A percentile compares a stretch with the other conserved stretches of the same genome.
phyloP scores from a whole-genome alignment of 1,139 yeast species.

The Pichia sp. region DNA sequence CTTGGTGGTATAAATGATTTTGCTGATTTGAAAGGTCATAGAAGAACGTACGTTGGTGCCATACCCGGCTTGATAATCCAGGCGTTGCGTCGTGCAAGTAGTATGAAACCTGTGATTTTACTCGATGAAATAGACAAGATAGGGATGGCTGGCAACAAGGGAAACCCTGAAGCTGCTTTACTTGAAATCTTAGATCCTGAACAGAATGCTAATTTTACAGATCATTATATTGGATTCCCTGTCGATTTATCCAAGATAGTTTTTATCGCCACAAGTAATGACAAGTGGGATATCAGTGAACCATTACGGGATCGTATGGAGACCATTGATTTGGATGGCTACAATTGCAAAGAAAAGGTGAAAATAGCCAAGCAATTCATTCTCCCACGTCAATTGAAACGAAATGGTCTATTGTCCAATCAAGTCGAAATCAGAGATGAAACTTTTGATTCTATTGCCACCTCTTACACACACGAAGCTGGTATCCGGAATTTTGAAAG shows the following conservation, averaged over 20 bases:
- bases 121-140: constrained; percentile 89
- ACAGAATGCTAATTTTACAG: constrained; percentile 74
- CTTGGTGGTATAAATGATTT: constrained; percentile 89
- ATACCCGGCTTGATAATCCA: constrained; percentile 86
- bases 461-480: constrained; percentile 78
- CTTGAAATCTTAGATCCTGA: constrained; percentile 90
- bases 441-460: constrained; percentile 56
- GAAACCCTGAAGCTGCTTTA: constrained; percentile 90
- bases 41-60: constrained; percentile 91
- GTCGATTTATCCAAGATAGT: constrained; percentile 79
- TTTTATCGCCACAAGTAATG: constrained; percentile 90
- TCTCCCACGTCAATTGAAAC: constrained; percentile 71
- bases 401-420: constrained; percentile 58
- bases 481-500: constrained; percentile 84
- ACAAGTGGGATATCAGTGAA: constrained; percentile 65
- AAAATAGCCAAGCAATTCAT: constrained; percentile 69
- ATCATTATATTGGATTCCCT: constrained; percentile 86
- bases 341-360: constrained; percentile 74
- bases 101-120: constrained; percentile 85
- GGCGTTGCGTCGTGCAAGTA: constrained; percentile 71
- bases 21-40: constrained; percentile 87
- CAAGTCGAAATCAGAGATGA: constrained; percentile 41
- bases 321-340: constrained; percentile 74
- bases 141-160: constrained; percentile 57
- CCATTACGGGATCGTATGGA: constrained; percentile 88